Conservation (phyloP, 2,329 filamentous ascomycete species). For the Fusarium metavorans region DNA sequence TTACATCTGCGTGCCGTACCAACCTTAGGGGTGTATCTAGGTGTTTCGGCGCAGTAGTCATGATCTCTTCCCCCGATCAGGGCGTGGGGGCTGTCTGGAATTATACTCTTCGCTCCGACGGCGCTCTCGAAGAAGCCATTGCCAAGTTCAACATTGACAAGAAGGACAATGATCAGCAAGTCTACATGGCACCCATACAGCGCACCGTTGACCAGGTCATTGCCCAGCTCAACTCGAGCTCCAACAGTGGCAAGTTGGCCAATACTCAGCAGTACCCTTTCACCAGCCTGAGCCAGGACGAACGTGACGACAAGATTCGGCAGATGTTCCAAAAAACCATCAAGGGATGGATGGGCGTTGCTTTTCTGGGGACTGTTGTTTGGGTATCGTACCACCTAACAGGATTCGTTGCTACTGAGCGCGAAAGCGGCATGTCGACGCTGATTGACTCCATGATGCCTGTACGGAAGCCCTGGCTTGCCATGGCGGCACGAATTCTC, state of each 20-base stretch:
- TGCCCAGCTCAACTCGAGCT: conserved; percentile 60
- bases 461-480: conserved; percentile 78
- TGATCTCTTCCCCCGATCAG: conserved; percentile 80
- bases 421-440: conserved; percentile 88
- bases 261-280: conserved; percentile 76
- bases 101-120: conserved; percentile 85
- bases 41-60: conserved; percentile 81
- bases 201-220: conserved; percentile 82
- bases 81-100: conserved; percentile 80
- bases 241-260: conserved; percentile 53
- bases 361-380: conserved; percentile 83
- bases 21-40: conserved; percentile 74
- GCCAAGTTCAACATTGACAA: conserved; percentile 72
- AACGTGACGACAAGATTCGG: conserved; percentile 75
- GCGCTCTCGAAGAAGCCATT: conserved; percentile 68
- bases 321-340: conserved; percentile 77
- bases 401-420: conserved; percentile 85
- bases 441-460: conserved; percentile 94
- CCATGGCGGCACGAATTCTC: conserved; percentile 81
- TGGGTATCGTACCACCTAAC: conserved; percentile 89
- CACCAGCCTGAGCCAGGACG: conserved; percentile 76
- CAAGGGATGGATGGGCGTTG: conserved; percentile 80
- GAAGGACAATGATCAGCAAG: conserved; percentile 78
- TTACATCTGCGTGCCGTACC: conserved; percentile 73
- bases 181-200: conserved; percentile 85